A percentile compares a stretch with the other conserved stretches of the same genome.
phyloP scores from a whole-genome alignment of 169 alveolate genomes.

The Ichthyophthirius multifiliis region DNA sequence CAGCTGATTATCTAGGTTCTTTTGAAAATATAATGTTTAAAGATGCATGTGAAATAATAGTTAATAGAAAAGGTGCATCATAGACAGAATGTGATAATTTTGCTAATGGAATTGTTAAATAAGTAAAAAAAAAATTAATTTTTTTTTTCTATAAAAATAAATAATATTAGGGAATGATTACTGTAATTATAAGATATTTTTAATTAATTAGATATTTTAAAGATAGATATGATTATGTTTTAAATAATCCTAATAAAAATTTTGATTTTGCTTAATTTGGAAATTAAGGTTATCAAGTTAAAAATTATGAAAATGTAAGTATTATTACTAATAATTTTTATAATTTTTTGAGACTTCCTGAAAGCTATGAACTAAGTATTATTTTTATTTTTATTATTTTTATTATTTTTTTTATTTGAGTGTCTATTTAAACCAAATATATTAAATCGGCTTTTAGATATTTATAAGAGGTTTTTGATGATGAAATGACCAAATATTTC shows the following conservation, averaged over 20 bases:
- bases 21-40: background rate
- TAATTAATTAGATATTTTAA: background rate
- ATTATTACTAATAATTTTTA: slow-evolving; percentile 8
- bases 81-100: background rate
- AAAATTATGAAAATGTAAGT: background rate
- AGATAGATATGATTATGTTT: slow-evolving; percentile 3
- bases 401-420: background rate
- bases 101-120: background rate
- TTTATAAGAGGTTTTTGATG: background rate
- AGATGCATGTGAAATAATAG: background rate
- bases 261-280: background rate
- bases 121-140: background rate
- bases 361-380: slow-evolving; percentile 32
- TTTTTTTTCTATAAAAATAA: background rate
- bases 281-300: background rate
- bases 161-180: background rate
- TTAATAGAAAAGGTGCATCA: background rate
- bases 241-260: background rate
- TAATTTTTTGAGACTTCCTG: slow-evolving; percentile 17
- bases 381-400: background rate
- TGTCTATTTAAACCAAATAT: background rate
- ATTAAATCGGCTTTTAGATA: slow-evolving; percentile 2
- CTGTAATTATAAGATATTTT: background rate
- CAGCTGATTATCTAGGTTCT: background rate
- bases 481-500: background rate